phyloP scores from a whole-genome alignment of 768 basidiomycete species.

The Boletus subparvulus region DNA sequence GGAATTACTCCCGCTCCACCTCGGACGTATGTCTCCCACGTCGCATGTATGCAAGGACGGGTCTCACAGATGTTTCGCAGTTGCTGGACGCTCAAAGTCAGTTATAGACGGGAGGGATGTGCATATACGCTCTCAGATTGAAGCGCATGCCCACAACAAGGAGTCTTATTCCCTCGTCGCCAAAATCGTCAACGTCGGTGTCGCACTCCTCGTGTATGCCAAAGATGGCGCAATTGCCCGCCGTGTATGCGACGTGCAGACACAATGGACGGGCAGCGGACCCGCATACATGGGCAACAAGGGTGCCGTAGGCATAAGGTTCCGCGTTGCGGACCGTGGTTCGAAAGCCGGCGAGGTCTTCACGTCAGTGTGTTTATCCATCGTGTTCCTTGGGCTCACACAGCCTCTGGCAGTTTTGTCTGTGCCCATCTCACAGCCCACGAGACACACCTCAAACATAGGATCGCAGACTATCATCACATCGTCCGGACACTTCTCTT shows the following conservation, averaged over 20 bases:
- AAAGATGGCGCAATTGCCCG: slow-evolving; percentile 66
- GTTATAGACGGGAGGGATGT: slow-evolving; percentile 68
- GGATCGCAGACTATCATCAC: slow-evolving; percentile 77
- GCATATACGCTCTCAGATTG: slow-evolving; percentile 74
- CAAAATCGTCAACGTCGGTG: slow-evolving; percentile 80
- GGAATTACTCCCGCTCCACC: slow-evolving; percentile 86
- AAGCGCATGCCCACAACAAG: slow-evolving; percentile 66
- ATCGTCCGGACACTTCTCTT: slow-evolving; percentile 85
- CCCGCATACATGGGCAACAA: slow-evolving; percentile 89
- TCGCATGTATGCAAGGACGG: neutral
- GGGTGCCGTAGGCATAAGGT: slow-evolving; percentile 86
- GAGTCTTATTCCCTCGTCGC: slow-evolving; percentile 78
- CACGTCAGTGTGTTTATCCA: slow-evolving; percentile 58
- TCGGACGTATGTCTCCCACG: slow-evolving; percentile 63
- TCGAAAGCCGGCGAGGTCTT: slow-evolving; percentile 68
- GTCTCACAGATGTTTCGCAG: slow-evolving; percentile 38
- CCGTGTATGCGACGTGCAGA: slow-evolving; percentile 62
- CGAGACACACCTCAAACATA: slow-evolving; percentile 56
- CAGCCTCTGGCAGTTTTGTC: slow-evolving; percentile 63
- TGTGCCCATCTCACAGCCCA: slow-evolving; percentile 90
- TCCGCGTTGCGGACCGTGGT: slow-evolving; percentile 62
- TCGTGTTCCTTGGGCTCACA: slow-evolving; percentile 2
- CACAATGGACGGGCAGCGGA: slow-evolving; percentile 73
- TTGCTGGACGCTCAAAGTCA: slow-evolving; percentile 70
- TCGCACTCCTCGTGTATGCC: slow-evolving; percentile 85